Base-by-base conservation (phyloP, 257 asterid genomes). In the Ilex aquifolium region DNA sequence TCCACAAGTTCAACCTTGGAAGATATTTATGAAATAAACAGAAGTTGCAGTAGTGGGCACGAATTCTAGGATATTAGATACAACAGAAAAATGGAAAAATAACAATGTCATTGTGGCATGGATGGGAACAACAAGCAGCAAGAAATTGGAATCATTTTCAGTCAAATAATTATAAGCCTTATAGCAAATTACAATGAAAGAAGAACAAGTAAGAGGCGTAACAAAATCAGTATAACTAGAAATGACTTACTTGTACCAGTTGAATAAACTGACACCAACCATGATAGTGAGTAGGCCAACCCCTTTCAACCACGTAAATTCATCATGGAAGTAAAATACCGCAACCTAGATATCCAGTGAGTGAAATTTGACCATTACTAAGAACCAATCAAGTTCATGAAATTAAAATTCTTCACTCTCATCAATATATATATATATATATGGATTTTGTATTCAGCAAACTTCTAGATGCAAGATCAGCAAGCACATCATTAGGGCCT, bases 171-270 rank as follows among this genome's bases (percentile, higher is more conserved):
- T 10, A 7, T 46, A 3, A 7, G 6, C 15, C 13, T 10, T 7
- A 10, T 3, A 46, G 14, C 10, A 10, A 10, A 4, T 7, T 6
- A 10, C 10, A 10, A 46, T 53, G 32, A 53, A 31, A 32, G 15
- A 58, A 40, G 44, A 46, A 46, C 65, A 8, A 5, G 31, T 49
- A 57, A 67, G 59, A 51, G 44, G 14, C 44, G 16, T 4, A 55
- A 17, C 10, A 64, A 65, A 27, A 59, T 32, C 42, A 56, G 60
- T 53, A 57, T 52, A 59, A 13, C 13, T 7, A 36, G 59, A 32
- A 60, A 65, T 68, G 48, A 93, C 99, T 87, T 85, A 93, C 99
- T 93, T 93, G 96, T 90, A 93, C 99, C 88, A 90, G 75, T 93
- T 93, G 67, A 93, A 93, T 65, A 93, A 81, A 69, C 97, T 72